Evolutionary conservation across 208 protist genomes (phyloP).

Genomic region (Trypanosoma lewisi): DNA sequence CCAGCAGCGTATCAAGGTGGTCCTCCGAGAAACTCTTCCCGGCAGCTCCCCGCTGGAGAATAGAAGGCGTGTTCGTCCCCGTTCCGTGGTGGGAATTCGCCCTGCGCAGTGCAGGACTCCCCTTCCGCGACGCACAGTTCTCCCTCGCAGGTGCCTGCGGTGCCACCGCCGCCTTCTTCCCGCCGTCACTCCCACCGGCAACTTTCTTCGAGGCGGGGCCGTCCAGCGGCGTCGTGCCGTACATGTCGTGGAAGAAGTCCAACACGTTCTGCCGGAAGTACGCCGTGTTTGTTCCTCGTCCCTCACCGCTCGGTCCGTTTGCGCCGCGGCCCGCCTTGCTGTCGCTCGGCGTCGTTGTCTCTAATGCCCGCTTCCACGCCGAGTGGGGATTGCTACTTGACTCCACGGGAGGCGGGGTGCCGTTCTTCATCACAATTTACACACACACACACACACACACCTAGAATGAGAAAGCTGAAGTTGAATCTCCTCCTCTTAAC

Average conservation of each 20-base stretch:
- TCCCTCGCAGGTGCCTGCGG: background rate
- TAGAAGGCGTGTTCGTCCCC: no score
- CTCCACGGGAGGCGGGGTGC: background rate
- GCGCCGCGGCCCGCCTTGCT: background rate
- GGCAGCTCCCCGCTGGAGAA: background rate
- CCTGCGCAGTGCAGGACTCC: background rate
- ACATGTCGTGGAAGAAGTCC: slow-evolving; percentile 11
- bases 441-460: background rate
- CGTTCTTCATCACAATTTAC: background rate
- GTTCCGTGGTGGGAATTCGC: background rate
- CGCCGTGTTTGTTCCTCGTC: background rate
- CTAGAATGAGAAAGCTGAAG: no score
- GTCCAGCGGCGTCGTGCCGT: slow-evolving; percentile 2
- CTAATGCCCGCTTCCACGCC: background rate
- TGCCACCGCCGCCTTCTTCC: background rate
- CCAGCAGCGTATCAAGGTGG: slow-evolving; percentile 11
- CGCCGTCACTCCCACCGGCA: background rate
- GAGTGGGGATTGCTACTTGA: background rate
- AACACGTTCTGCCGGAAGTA: slow-evolving; percentile 6
- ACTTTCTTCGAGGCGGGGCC: background rate
- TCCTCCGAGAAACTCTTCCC: background rate
- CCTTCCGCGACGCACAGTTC: background rate
- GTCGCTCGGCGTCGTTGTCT: background rate
- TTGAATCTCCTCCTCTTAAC: no score
- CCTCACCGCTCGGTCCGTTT: background rate